Evolutionary conservation across 2,329 filamentous ascomycete genomes (phyloP).

Genomic region (Talaromyces marneffei): DNA sequence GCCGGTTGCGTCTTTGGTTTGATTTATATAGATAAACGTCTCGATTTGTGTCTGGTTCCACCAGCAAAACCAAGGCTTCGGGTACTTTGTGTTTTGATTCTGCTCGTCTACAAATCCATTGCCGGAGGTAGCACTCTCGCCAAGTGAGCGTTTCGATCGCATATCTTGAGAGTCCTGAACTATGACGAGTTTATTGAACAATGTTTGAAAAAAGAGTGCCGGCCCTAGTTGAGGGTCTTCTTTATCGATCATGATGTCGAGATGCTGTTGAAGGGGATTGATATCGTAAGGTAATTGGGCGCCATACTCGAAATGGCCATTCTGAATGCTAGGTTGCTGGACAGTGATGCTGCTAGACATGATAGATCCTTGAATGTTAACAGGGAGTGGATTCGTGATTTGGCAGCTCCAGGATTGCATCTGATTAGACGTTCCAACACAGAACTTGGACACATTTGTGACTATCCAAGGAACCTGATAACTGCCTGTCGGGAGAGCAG

Average conservation of each 20-base stretch:
- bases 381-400: constrained; percentile 28
- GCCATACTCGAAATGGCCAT: constrained; percentile 50
- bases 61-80: constrained; percentile 63
- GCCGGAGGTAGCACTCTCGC: constrained; percentile 10
- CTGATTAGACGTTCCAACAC: constrained; percentile 43
- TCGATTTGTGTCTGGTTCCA: constrained; percentile 65
- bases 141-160: constrained; percentile 25
- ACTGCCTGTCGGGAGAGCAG: constrained; percentile 46
- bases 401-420: constrained; percentile 49
- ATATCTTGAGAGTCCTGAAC: constrained; percentile 31
- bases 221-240: constrained; percentile 53
- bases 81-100: constrained; percentile 33
- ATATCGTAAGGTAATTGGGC: constrained; percentile 52
- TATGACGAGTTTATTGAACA: constrained; percentile 61
- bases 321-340: constrained; percentile 32
- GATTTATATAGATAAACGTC: constrained; percentile 59
- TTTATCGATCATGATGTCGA: constrained; percentile 54
- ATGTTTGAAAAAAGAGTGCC: constrained; percentile 57
- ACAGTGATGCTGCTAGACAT: constrained; percentile 32
- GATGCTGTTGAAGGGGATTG: constrained; percentile 35
- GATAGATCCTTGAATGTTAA: constrained; percentile 26
- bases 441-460: constrained; percentile 45
- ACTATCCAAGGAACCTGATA: constrained; percentile 45
- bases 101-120: neutral
- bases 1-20: constrained; percentile 37